Evolutionary conservation across 2,329 filamentous ascomycete genomes (phyloP).

Genomic region (Fusarium sp.): DNA sequence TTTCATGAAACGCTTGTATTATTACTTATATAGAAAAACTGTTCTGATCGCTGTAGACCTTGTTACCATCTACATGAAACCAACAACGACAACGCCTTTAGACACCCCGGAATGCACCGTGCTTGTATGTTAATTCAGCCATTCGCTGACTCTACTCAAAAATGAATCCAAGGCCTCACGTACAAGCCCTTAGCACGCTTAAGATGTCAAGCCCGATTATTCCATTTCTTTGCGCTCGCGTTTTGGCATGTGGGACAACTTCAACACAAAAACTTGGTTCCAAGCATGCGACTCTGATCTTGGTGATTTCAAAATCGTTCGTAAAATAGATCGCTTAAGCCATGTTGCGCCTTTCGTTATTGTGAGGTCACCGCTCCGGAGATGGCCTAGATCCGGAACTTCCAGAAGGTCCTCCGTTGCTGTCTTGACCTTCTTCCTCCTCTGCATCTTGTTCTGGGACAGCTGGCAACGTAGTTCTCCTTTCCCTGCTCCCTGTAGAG

Average conservation of each 20-base stretch:
- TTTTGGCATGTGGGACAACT: background rate
- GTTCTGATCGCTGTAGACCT: conserved; percentile 4
- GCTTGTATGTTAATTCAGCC: conserved; percentile 1
- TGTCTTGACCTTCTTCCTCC: background rate
- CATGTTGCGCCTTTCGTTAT: background rate
- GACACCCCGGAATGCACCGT: conserved; percentile 19
- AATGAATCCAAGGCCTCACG: background rate
- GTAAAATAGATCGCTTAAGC: background rate
- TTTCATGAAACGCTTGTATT: conserved; percentile 8
- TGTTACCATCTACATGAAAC: conserved; percentile 26
- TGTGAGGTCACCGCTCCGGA: background rate
- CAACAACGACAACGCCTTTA: conserved; percentile 16
- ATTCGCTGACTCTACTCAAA: background rate
- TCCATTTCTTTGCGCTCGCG: background rate
- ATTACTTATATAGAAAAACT: background rate
- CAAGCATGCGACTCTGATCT: background rate
- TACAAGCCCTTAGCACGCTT: background rate
- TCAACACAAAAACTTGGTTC: background rate
- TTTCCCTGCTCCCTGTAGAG: background rate
- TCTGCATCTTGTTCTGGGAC: background rate
- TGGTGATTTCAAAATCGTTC: background rate
- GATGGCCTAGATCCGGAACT: background rate
- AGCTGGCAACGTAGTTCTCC: background rate
- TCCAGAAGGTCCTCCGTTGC: background rate
- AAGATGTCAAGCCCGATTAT: background rate